Evolutionary conservation across 2,329 filamentous ascomycete genomes (phyloP), one percentile per base, ranked within the genome.

Genomic region (Cladobotryum protrusum): DNA sequence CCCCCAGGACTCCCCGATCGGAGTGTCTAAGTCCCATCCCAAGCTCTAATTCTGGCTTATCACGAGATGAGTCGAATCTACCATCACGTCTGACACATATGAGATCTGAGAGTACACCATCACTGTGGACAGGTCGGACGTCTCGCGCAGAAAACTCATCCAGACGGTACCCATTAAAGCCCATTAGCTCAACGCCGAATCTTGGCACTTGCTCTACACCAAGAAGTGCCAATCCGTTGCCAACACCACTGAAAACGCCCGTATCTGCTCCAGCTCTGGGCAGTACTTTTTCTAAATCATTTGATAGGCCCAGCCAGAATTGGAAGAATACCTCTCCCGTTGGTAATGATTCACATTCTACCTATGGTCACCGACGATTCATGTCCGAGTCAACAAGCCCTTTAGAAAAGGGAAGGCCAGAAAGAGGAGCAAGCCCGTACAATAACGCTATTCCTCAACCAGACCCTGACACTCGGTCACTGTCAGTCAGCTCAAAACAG

Each of bases 331-430:
- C 50, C n/a, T 32, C 36, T 15, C 41, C 11, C 15, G 42, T 19
- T 32, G 50, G 45, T 18, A 47, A 37, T 1, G 6, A 52, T 56
- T n/a, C 49, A 57, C 32, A 43, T 47, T 39, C 39, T 59, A 62
- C 3, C 19, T 47, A 47, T 19, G 61, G 69, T 4, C 79, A 83
- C 57, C 71, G 72, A 47, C 70, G 80, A 44, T 73, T 74, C 17
- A 73, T 74, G 45, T 84, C 81, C 1, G 81, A 84, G 49, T 73
- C 76, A 0, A 77, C 72, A 12, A 76, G 75, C 52, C 78, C 82
- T 42, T 79, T 81, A 74, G 79, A 85, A 52, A 71, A 81, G 40
- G 81, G 81, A 5, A 73, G 81, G n/a, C 77, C 81, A 1, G 74
- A 76, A 50, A 83, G 79, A 64, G 70, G 78, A 47, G 61, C 61